Evolutionary conservation across 2,329 filamentous ascomycete species (phyloP).

Genomic region (Penicillium sp.): DNA sequence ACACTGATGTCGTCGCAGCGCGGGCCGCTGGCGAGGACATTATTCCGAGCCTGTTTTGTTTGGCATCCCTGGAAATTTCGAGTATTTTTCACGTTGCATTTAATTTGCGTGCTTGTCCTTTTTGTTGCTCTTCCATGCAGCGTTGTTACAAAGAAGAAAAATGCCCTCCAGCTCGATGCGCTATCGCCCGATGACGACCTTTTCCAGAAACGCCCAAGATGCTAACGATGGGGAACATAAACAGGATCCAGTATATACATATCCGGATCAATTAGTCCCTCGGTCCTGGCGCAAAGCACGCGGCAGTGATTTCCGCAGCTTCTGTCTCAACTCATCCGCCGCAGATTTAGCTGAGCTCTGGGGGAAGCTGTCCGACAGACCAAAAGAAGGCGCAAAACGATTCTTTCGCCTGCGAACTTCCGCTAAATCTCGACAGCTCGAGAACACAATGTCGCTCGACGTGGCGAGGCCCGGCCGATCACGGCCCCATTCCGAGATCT

Average conservation of each 20-base stretch:
- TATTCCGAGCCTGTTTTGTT: neutral
- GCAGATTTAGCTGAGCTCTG: slow-evolving; percentile 19
- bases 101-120: neutral
- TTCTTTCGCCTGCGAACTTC: slow-evolving; percentile 41
- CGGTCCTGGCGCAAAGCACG: slow-evolving; percentile 9
- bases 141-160: neutral
- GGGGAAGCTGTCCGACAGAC: slow-evolving; percentile 39
- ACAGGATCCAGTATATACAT: slow-evolving; percentile 5
- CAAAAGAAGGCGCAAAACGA: slow-evolving; percentile 46
- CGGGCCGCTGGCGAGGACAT: neutral
- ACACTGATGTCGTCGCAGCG: neutral
- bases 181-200: slow-evolving; percentile 13
- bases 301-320: neutral
- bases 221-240: slow-evolving; percentile 2
- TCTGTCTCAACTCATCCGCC: slow-evolving; percentile 5
- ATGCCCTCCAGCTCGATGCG: slow-evolving; percentile 3
- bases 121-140: neutral
- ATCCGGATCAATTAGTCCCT: slow-evolving; percentile 3
- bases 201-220: neutral
- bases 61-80: neutral
- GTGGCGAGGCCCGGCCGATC: slow-evolving; percentile 24
- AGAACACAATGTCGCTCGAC: slow-evolving; percentile 22
- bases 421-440: slow-evolving; percentile 13
- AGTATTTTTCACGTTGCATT: neutral
- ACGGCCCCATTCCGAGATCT: slow-evolving; percentile 34